Percentiles rank a stretch among this genome's conserved stretches.
phyloP scores from a whole-genome alignment of 441 rosid species.

The Syzygium malaccense region DNA sequence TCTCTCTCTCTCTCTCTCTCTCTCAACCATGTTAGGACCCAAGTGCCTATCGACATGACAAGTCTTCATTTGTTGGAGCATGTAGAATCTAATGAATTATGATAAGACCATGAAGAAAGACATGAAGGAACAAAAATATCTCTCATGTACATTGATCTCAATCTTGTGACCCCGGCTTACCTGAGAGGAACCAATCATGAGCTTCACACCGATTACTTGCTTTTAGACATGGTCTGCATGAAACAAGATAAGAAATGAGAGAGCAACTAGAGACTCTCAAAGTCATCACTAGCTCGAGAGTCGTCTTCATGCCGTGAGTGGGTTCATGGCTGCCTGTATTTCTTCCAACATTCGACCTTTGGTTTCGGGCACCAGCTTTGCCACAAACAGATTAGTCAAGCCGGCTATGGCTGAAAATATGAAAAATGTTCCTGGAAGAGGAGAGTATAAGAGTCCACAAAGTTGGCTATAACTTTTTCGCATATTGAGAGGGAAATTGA shows the following conservation, averaged over 20 bases:
- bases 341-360: conserved; percentile 37
- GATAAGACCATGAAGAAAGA: not conserved
- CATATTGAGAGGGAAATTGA: not conserved
- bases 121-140: not conserved
- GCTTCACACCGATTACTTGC: not conserved
- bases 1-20: not conserved
- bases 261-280: not conserved
- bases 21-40: not conserved
- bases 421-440: conserved; percentile 30
- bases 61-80: not conserved
- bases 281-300: not conserved
- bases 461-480: not conserved
- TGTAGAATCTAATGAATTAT: not conserved
- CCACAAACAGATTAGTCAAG: conserved; percentile 29
- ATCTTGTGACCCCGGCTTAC: not conserved
- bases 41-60: not conserved
- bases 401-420: conserved; percentile 20
- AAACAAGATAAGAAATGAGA: not conserved
- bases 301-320: not conserved
- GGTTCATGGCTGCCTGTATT: conserved; percentile 41
- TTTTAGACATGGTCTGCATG: not conserved
- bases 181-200: not conserved
- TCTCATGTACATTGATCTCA: not conserved
- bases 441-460: not conserved
- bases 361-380: conserved; percentile 37